Evolutionary conservation across 2,329 filamentous ascomycete genomes (phyloP).

Genomic region (Aspergillus ustus): DNA sequence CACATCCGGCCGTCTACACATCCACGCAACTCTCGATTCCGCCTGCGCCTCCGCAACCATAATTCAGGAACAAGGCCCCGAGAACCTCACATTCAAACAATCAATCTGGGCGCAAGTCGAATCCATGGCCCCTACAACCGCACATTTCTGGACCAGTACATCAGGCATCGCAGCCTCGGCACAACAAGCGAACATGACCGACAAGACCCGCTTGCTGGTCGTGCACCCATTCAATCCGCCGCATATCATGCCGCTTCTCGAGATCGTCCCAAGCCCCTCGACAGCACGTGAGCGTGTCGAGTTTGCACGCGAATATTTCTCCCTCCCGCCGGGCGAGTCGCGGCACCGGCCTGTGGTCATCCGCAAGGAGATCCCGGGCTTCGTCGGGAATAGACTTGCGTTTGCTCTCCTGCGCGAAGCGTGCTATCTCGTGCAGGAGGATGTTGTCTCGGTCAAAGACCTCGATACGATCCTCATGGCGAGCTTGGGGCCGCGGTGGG

Average conservation of each 20-base stretch:
- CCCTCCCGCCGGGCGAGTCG: conserved; percentile 10
- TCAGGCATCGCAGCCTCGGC: conserved; percentile 61
- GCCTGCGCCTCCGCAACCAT: conserved; percentile 49
- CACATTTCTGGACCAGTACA: conserved; percentile 63
- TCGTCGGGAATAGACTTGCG: conserved; percentile 62
- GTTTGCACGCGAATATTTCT: conserved; percentile 47
- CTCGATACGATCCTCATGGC: conserved; percentile 58
- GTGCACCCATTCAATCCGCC: conserved; percentile 67
- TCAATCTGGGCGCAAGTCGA: conserved; percentile 58
- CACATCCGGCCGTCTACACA: conserved; percentile 22
- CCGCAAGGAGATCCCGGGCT: conserved; percentile 58
- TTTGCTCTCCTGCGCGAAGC: conserved; percentile 63
- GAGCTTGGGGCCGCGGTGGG: conserved; percentile 60
- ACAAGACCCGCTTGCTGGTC: conserved; percentile 54
- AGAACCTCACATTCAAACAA: conserved; percentile 57
- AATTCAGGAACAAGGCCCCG: conserved; percentile 65
- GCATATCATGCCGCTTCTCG: conserved; percentile 64
- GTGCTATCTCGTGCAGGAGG: conserved; percentile 58
- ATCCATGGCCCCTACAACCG: conserved; percentile 45
- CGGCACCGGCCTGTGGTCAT: conserved; percentile 53
- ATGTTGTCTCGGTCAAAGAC: conserved; percentile 58
- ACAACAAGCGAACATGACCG: conserved; percentile 51
- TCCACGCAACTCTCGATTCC: conserved; percentile 23
- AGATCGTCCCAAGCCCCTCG: conserved; percentile 57
- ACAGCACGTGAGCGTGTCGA: conserved; percentile 41